Evolutionary conservation across 768 basidiomycete genomes (phyloP).

Genomic region (Kwoniella sp.): DNA sequence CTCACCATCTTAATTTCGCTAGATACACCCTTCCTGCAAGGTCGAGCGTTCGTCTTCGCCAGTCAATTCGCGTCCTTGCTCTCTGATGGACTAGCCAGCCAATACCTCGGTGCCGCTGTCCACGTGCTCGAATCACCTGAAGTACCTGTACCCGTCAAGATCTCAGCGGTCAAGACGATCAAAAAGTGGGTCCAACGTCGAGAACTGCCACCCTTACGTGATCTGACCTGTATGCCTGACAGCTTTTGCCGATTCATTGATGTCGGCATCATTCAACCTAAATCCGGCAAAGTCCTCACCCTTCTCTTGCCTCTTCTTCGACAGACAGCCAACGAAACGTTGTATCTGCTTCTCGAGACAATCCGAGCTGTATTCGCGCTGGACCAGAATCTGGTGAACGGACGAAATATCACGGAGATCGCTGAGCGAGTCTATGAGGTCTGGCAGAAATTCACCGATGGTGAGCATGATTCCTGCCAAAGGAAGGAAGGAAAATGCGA

Average conservation of each 20-base stretch:
- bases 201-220: no score
- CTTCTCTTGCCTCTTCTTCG: slow-evolving; percentile 81
- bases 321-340: slow-evolving; percentile 79
- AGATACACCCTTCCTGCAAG: slow-evolving; percentile 93
- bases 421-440: slow-evolving; percentile 71
- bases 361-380: slow-evolving; percentile 76
- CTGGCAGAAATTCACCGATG: slow-evolving; percentile 85
- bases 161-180: slow-evolving; percentile 90
- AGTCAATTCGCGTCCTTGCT: slow-evolving; percentile 80
- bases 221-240: slow-evolving; percentile 57
- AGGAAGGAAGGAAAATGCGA: no score
- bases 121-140: slow-evolving; percentile 75
- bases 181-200: slow-evolving; percentile 84
- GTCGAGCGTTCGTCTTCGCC: slow-evolving; percentile 90
- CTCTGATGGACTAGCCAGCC: slow-evolving; percentile 70
- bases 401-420: slow-evolving; percentile 67
- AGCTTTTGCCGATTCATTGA: slow-evolving; percentile 61
- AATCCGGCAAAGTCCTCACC: slow-evolving; percentile 73
- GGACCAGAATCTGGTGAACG: slow-evolving; percentile 61
- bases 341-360: slow-evolving; percentile 84
- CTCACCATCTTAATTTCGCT: not conserved
- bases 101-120: slow-evolving; percentile 85
- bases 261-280: slow-evolving; percentile 64
- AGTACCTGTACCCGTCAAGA: slow-evolving; percentile 81
- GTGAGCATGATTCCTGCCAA: slow-evolving; percentile 61